Evolutionary conservation across 306 rosid genomes (phyloP).

Genomic region (Mimosa pudica): DNA sequence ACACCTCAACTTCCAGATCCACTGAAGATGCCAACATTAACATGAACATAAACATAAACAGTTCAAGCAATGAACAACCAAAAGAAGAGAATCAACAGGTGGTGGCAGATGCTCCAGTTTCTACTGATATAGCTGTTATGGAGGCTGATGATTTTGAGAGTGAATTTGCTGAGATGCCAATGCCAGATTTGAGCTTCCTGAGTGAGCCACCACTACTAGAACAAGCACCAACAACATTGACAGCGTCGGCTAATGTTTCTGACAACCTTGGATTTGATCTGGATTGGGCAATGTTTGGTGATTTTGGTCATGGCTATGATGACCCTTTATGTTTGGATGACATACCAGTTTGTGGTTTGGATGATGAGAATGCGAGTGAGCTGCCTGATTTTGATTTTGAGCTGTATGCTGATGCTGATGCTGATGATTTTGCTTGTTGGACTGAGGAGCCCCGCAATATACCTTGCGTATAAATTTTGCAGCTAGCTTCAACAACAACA

Average conservation of each 20-base stretch:
- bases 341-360: conserved; percentile 45
- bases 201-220: background rate
- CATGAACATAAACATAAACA: background rate
- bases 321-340: conserved; percentile 51
- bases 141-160: conserved; percentile 13
- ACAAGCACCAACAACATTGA: background rate
- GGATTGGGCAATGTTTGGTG: conserved; percentile 37
- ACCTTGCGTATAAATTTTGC: conserved; percentile 57
- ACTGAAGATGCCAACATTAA: background rate
- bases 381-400: conserved; percentile 71
- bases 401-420: conserved; percentile 50
- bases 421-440: conserved; percentile 68
- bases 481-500: conserved; percentile 30
- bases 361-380: conserved; percentile 42
- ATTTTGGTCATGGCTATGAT: conserved; percentile 33
- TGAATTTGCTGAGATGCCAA: conserved; percentile 36
- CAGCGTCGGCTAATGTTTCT: background rate
- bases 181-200: conserved; percentile 51
- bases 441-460: conserved; percentile 63
- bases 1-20: conserved; percentile 45
- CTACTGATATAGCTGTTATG: background rate
- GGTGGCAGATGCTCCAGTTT: background rate
- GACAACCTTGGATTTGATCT: conserved; percentile 42
- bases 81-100: background rate
- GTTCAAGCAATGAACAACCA: conserved; percentile 32